phyloP scores from a whole-genome alignment of 2,329 filamentous ascomycete species.

The Penicillium fuscoglaucum region DNA sequence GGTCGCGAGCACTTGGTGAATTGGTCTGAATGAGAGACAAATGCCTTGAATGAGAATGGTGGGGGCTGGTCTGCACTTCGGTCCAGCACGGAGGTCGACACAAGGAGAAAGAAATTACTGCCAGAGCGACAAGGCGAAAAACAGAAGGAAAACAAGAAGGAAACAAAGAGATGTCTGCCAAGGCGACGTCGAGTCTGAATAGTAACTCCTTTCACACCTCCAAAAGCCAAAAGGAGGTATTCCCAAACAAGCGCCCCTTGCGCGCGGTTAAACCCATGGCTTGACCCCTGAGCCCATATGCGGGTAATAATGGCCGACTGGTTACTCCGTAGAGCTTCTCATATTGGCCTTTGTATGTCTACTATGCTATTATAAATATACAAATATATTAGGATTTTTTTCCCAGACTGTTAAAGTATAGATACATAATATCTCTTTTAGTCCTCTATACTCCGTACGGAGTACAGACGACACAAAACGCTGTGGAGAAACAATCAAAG shows the following conservation, averaged over 20 bases:
- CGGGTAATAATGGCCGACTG: background rate
- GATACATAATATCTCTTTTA: background rate
- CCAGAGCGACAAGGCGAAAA: conserved; percentile 30
- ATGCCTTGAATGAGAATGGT: conserved; percentile 21
- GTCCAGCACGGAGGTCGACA: conserved; percentile 21
- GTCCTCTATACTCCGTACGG: background rate
- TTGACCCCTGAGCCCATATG: conserved; percentile 17
- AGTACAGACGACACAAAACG: background rate
- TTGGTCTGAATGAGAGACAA: conserved; percentile 27
- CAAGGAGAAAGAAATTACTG: conserved; percentile 30
- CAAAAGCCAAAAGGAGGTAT: conserved; percentile 37
- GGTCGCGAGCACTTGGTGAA: conserved; percentile 10
- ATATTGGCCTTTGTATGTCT: background rate
- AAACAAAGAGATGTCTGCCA: conserved; percentile 10
- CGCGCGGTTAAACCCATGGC: conserved; percentile 36
- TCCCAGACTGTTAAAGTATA: background rate
- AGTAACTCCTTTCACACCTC: conserved; percentile 24
- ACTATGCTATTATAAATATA: background rate
- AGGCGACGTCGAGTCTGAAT: conserved; percentile 12
- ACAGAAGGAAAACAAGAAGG: conserved; percentile 18
- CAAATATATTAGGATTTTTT: background rate
- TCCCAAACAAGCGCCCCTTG: conserved; percentile 41
- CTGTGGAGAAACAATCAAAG: conserved; percentile 4
- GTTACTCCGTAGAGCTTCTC: background rate
- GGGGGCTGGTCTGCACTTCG: conserved; percentile 22